Conservation (phyloP, 2,329 filamentous ascomycete species). For the Ampelomyces quisqualis region DNA sequence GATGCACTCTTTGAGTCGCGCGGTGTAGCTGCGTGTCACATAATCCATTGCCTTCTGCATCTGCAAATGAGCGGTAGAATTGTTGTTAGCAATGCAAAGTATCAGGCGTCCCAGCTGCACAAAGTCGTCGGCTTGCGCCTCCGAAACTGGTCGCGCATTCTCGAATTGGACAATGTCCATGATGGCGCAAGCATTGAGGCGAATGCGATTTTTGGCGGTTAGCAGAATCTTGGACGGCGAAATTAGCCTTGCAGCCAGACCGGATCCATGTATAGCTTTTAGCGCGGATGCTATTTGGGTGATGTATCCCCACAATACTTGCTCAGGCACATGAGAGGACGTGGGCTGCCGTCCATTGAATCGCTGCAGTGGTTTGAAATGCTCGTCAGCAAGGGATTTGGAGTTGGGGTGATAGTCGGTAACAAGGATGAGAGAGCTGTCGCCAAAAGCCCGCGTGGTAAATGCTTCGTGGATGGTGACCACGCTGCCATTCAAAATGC, state of each 20-base stretch:
- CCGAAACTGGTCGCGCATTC: slow-evolving; percentile 63
- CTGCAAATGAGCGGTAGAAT: slow-evolving; percentile 59
- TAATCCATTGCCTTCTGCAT: slow-evolving; percentile 72
- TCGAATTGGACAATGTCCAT: slow-evolving; percentile 88
- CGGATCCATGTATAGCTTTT: slow-evolving; percentile 77
- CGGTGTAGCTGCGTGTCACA: slow-evolving; percentile 73
- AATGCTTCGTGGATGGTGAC: slow-evolving; percentile 91
- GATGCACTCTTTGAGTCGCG: slow-evolving; percentile 75
- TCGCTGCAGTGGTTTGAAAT: slow-evolving; percentile 56
- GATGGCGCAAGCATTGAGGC: slow-evolving; percentile 83
- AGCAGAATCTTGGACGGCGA: slow-evolving; percentile 86
- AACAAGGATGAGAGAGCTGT: slow-evolving; percentile 91
- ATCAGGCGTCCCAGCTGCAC: slow-evolving; percentile 80
- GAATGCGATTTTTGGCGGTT: slow-evolving; percentile 85
- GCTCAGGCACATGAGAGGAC: slow-evolving; percentile 58
- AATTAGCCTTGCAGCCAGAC: slow-evolving; percentile 81
- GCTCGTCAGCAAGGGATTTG: slow-evolving; percentile 83
- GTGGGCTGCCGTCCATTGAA: slow-evolving; percentile 43
- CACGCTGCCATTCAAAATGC: slow-evolving; percentile 75
- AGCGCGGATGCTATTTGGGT: slow-evolving; percentile 88
- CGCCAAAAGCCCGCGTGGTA: slow-evolving; percentile 87
- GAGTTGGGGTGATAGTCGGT: slow-evolving; percentile 91
- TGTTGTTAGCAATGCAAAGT: slow-evolving; percentile 76
- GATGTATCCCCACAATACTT: slow-evolving; percentile 85
- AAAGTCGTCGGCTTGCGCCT: slow-evolving; percentile 87